A percentile compares a stretch with the other conserved stretches of the same genome.
Conservation (phyloP, 345 rosid species). For the Brassica cretica region DNA sequence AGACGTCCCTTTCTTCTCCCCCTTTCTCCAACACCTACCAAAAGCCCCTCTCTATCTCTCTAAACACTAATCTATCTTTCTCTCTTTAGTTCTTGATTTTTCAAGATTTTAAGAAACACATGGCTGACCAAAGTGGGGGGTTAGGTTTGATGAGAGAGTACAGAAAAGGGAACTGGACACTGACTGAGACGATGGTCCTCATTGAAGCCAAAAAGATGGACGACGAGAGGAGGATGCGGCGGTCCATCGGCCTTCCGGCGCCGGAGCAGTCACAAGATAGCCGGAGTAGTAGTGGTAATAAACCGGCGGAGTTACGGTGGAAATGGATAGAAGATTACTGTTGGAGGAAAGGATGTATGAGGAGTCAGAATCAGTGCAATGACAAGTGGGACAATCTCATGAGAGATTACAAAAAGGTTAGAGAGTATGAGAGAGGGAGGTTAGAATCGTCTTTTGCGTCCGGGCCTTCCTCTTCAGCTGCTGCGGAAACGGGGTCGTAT, state of each 20-base stretch:
- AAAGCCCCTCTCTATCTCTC: conserved; percentile 22
- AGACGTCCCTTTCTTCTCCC: conserved; percentile 34
- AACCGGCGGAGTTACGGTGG: conserved; percentile 84
- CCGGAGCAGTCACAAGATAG: conserved; percentile 34
- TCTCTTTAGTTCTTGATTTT: conserved; percentile 39
- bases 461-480: conserved; percentile 35
- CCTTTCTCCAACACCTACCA: conserved; percentile 48
- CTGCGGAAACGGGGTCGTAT: conserved; percentile 37
- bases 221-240: conserved; percentile 75
- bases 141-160: conserved; percentile 59
- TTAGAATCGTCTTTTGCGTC: conserved; percentile 34
- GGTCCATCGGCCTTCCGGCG: conserved; percentile 40
- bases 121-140: conserved; percentile 60
- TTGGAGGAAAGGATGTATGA: conserved; percentile 67
- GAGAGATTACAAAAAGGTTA: conserved; percentile 91
- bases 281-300: conserved; percentile 37
- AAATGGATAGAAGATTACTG: conserved; percentile 95
- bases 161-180: conserved; percentile 87
- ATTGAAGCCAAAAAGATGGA: conserved; percentile 91
- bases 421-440: conserved; percentile 58
- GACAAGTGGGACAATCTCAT: conserved; percentile 97
- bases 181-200: conserved; percentile 73
- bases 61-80: background rate
- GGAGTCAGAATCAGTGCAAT: conserved; percentile 95
- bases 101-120: conserved; percentile 35